Conservation (phyloP, 2,329 filamentous ascomycete genomes). For the Fusarium neocosmosporiellum region DNA sequence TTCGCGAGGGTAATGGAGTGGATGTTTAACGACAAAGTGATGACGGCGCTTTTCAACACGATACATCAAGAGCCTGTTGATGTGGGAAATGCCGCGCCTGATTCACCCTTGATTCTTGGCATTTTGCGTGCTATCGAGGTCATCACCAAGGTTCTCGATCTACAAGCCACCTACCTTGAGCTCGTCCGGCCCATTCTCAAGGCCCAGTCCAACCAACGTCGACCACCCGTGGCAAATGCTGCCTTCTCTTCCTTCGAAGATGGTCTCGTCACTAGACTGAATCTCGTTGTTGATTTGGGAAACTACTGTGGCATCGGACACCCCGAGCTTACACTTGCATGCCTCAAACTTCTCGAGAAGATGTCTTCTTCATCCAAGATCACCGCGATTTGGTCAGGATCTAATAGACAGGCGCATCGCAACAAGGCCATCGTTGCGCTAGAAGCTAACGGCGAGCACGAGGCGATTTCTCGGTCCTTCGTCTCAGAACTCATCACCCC, state of each 20-base stretch:
- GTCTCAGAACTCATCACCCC: slow-evolving; percentile 73
- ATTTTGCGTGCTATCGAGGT: slow-evolving; percentile 85
- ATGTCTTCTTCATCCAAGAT: slow-evolving; percentile 87
- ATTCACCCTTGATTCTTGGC: slow-evolving; percentile 84
- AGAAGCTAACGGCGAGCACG: slow-evolving; percentile 81
- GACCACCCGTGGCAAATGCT: slow-evolving; percentile 71
- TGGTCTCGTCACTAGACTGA: slow-evolving; percentile 83
- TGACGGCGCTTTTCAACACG: slow-evolving; percentile 80
- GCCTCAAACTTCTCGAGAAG: slow-evolving; percentile 85
- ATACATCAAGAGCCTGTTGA: slow-evolving; percentile 81
- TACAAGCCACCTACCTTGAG: slow-evolving; percentile 92
- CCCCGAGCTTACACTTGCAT: slow-evolving; percentile 81
- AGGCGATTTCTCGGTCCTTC: slow-evolving; percentile 81
- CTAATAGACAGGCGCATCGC: slow-evolving; percentile 71
- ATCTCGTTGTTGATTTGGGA: slow-evolving; percentile 83
- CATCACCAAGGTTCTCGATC: slow-evolving; percentile 82
- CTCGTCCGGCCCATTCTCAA: slow-evolving; percentile 85
- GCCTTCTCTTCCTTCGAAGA: slow-evolving; percentile 93
- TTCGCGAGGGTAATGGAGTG: slow-evolving; percentile 97
- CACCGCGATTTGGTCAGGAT: slow-evolving; percentile 73
- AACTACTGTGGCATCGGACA: slow-evolving; percentile 89
- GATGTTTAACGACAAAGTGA: slow-evolving; percentile 94
- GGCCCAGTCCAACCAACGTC: slow-evolving; percentile 68
- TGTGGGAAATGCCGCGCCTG: slow-evolving; percentile 76
- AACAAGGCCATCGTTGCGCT: slow-evolving; percentile 92